Percentiles rank a stretch among this genome's conserved stretches.
Conservation (phyloP, 164 flowering plant genomes). For the Macadamia tetraphylla region DNA sequence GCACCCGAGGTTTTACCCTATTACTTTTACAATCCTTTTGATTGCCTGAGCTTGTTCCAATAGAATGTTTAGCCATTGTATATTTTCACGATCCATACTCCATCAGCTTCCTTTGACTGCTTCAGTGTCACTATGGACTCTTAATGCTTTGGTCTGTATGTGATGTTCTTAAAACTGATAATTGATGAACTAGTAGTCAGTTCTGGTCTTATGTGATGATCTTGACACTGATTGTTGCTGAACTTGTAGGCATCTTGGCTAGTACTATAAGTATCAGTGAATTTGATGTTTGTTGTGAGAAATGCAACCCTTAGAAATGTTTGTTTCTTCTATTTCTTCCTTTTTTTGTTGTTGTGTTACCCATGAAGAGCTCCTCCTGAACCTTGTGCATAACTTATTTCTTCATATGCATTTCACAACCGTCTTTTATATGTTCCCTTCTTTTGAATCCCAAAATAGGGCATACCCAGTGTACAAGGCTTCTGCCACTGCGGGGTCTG, state of each 20-base stretch:
- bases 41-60: not conserved
- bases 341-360: too few species aligned
- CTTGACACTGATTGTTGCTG: not conserved
- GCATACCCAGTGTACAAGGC: too few species aligned
- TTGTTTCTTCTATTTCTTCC: too few species aligned
- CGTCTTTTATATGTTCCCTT: not conserved
- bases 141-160: too few species aligned
- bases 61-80: not conserved
- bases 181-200: not conserved
- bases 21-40: not conserved
- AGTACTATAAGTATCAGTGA: not conserved
- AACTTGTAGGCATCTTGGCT: not conserved
- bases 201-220: not conserved
- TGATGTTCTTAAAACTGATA: not conserved
- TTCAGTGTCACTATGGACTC: too few species aligned
- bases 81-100: not conserved
- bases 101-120: not conserved
- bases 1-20: conserved; percentile 79
- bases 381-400: not conserved
- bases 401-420: too few species aligned
- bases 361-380: too few species aligned
- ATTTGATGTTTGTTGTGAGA: not conserved
- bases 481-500: too few species aligned
- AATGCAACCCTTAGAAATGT: not conserved
- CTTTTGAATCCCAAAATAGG: not conserved